Percentiles rank a stretch among this genome's conserved stretches.
Evolutionary conservation across 768 basidiomycete genomes (phyloP).

Genomic region (Sarcodon sp.): DNA sequence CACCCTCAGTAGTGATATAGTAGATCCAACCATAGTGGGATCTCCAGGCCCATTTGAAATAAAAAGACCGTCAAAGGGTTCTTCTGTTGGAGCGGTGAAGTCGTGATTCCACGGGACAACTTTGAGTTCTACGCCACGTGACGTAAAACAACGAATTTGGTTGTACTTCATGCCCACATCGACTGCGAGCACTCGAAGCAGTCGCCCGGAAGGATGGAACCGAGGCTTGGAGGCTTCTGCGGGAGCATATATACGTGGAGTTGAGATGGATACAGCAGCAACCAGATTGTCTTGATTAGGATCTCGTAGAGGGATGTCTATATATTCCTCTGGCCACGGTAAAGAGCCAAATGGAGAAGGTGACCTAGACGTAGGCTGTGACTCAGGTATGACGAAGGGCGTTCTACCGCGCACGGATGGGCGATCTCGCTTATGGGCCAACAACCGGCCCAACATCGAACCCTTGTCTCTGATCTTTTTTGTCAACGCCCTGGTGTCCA

Average conservation of each 20-base stretch:
- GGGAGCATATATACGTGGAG: slow-evolving; percentile 59
- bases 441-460: slow-evolving; percentile 77
- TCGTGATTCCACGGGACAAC: slow-evolving; percentile 98
- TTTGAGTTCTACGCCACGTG: slow-evolving; percentile 89
- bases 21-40: slow-evolving; percentile 69
- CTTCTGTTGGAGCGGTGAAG: slow-evolving; percentile 56
- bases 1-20: slow-evolving; percentile 53
- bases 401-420: slow-evolving; percentile 24
- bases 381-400: slow-evolving; percentile 20
- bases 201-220: slow-evolving; percentile 67
- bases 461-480: slow-evolving; percentile 95
- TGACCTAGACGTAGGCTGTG: slow-evolving; percentile 29
- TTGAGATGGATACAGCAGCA: slow-evolving; percentile 67
- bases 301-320: slow-evolving; percentile 74
- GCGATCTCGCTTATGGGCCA: slow-evolving; percentile 45
- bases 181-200: slow-evolving; percentile 75
- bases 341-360: slow-evolving; percentile 37
- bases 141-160: slow-evolving; percentile 92
- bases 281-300: slow-evolving; percentile 88
- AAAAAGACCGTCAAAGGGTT: slow-evolving; percentile 90
- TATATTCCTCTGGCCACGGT: slow-evolving; percentile 77
- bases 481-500: slow-evolving; percentile 94
- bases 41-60: slow-evolving; percentile 98
- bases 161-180: slow-evolving; percentile 99
- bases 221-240: slow-evolving; percentile 26